Evolutionary conservation across 805 yeast species (phyloP).

Genomic region (Yamadazyma endophytica): DNA sequence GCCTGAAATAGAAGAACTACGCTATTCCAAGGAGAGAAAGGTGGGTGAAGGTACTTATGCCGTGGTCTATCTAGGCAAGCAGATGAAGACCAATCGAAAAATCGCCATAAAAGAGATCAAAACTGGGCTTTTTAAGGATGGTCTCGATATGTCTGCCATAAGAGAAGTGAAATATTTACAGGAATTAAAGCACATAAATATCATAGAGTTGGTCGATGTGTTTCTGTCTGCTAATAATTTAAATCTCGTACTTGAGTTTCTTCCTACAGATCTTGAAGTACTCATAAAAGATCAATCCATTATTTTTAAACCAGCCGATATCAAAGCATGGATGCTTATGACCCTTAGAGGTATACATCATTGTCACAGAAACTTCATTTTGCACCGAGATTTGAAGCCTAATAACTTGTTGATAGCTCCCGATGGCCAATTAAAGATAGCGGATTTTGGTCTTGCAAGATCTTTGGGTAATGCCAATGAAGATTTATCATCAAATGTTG

Average conservation of each 20-base stretch:
- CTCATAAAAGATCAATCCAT: slow-evolving; percentile 75
- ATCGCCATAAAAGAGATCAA: slow-evolving; percentile 96
- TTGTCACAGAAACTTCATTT: slow-evolving; percentile 84
- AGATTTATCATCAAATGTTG: slow-evolving; percentile 85
- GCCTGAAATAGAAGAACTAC: too few relatives aligned
- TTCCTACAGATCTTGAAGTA: slow-evolving; percentile 85
- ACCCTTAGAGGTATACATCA: slow-evolving; percentile 92
- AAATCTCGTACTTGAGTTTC: slow-evolving; percentile 86
- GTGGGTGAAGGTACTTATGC: slow-evolving; percentile 99
- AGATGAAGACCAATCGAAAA: slow-evolving; percentile 46
- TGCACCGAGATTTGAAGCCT: slow-evolving; percentile 93
- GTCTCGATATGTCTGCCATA: slow-evolving; percentile 96
- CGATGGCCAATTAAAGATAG: slow-evolving; percentile 82
- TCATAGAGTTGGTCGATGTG: slow-evolving; percentile 86
- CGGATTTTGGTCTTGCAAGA: slow-evolving; percentile 96
- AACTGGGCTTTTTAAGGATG: slow-evolving; percentile 91
- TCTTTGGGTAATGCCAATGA: slow-evolving; percentile 72
- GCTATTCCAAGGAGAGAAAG: slow-evolving; percentile 60
- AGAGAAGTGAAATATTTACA: slow-evolving; percentile 86
- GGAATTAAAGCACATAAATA: slow-evolving; percentile 66
- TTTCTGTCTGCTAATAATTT: slow-evolving; percentile 63
- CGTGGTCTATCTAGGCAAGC: slow-evolving; percentile 83
- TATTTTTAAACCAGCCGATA: slow-evolving; percentile 78
- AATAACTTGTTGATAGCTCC: slow-evolving; percentile 85
- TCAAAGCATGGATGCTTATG: slow-evolving; percentile 93